Conservation (phyloP, 1,284 basidiomycete species). For the Phellopilus nigrolimitatus region DNA sequence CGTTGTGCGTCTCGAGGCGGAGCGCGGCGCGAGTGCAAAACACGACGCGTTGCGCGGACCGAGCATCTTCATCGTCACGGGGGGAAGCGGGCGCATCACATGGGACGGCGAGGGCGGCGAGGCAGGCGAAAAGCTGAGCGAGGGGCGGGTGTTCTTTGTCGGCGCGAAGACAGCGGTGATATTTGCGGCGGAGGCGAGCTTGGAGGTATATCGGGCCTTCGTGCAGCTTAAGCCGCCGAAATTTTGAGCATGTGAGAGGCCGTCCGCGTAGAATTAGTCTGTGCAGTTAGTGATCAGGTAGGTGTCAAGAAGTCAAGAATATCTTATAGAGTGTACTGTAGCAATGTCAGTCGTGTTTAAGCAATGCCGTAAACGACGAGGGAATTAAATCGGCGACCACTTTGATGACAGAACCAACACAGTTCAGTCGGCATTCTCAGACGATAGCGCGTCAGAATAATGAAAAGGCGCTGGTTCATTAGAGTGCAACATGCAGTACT, state of each 20-base stretch:
- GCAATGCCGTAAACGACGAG: background rate
- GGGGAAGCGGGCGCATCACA: constrained; percentile 52
- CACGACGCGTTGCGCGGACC: constrained; percentile 75
- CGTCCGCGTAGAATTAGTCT: too few species aligned
- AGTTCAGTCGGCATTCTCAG: background rate
- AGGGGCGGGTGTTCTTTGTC: constrained; percentile 83
- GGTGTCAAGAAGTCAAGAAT: background rate
- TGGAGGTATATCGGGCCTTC: constrained; percentile 76
- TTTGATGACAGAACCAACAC: too few species aligned
- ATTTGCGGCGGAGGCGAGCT: constrained; percentile 37
- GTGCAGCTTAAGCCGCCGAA: constrained; percentile 38
- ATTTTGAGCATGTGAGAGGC: background rate
- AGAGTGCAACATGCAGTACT: background rate
- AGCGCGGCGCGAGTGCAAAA: constrained; percentile 39
- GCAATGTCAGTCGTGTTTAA: background rate
- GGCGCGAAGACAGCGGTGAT: constrained; percentile 64
- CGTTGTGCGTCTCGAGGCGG: constrained; percentile 55
- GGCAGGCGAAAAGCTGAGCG: constrained; percentile 42
- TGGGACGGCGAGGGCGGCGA: constrained; percentile 41
- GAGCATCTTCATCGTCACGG: constrained; percentile 76
- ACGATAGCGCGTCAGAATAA: background rate
- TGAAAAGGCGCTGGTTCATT: background rate
- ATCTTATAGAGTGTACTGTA: background rate
- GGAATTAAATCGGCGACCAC: background rate
- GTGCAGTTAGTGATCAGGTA: too few species aligned